Conservation (phyloP, 352 stramenopile genomes). For the Saprolegnia diclina region DNA sequence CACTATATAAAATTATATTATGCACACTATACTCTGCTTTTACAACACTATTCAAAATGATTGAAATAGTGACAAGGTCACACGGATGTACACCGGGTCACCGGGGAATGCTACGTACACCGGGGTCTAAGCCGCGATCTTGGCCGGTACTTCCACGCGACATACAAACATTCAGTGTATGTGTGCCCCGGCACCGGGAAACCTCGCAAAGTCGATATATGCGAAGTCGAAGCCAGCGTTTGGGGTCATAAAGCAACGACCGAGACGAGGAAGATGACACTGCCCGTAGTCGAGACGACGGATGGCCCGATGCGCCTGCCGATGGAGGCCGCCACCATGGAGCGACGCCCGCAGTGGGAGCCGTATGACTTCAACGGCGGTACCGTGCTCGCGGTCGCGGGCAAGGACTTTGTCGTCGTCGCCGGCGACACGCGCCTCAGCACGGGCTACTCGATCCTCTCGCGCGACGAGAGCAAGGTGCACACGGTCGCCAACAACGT, state of each 20-base stretch:
- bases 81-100: no score
- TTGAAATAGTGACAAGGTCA: no score
- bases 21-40: no score
- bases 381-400: conserved; percentile 89
- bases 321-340: conserved; percentile 17
- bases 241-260: conserved; percentile 23
- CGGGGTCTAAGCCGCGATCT: no score
- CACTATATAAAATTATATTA: no score
- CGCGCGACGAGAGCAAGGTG: conserved; percentile 91
- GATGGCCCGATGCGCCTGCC: neutral
- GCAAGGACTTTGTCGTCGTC: conserved; percentile 94
- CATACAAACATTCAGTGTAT: neutral
- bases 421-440: conserved; percentile 94
- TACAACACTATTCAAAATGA: no score
- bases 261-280: conserved; percentile 9
- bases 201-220: neutral
- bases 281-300: conserved; percentile 11
- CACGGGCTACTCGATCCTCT: conserved; percentile 97
- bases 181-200: neutral
- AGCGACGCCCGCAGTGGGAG: conserved; percentile 53
- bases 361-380: conserved; percentile 84
- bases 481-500: conserved; percentile 62
- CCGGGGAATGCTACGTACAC: no score
- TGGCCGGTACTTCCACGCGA: neutral
- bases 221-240: neutral